Conservation (phyloP, 495 filamentous ascomycete species). For the Aspergillus asperescens region DNA sequence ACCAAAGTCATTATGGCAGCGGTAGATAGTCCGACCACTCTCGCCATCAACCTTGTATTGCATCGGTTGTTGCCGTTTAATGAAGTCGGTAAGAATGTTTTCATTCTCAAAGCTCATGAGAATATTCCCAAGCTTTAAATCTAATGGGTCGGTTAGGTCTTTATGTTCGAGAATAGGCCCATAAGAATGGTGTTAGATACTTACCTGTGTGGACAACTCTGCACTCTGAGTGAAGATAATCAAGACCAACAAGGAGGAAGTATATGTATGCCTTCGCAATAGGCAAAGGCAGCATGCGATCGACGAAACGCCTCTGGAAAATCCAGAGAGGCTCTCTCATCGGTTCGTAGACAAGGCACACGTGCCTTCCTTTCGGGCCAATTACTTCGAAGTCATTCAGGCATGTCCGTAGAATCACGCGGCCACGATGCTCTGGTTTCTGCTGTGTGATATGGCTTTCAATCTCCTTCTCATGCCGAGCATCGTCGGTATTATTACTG, state of each 20-base stretch:
- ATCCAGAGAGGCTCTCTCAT: slow-evolving; percentile 25
- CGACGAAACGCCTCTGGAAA: slow-evolving; percentile 21
- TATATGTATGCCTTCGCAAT: slow-evolving; percentile 26
- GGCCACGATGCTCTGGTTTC: slow-evolving; percentile 21
- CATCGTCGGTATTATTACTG: slow-evolving; percentile 16
- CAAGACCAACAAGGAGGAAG: slow-evolving; percentile 28
- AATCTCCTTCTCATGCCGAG: slow-evolving; percentile 25
- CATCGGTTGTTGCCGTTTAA: slow-evolving; percentile 23
- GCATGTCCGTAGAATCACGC: slow-evolving; percentile 7
- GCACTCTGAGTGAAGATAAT: slow-evolving; percentile 33
- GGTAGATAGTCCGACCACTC: slow-evolving; percentile 25
- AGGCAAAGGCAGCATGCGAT: slow-evolving; percentile 11
- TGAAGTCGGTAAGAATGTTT: slow-evolving; percentile 23
- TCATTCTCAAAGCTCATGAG: slow-evolving; percentile 30
- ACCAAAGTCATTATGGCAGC: slow-evolving; percentile 31
- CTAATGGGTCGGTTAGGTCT: slow-evolving; percentile 15
- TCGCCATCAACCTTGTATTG: slow-evolving; percentile 21
- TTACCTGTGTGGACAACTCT: slow-evolving; percentile 25
- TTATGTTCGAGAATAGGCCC: no score
- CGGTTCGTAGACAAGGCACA: slow-evolving; percentile 31
- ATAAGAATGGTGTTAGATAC: no score
- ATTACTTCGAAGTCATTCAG: slow-evolving; percentile 19
- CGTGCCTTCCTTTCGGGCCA: slow-evolving; percentile 23
- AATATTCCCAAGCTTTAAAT: slow-evolving; percentile 35
- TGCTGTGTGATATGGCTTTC: slow-evolving; percentile 18